Percentiles rank a stretch among this genome's conserved stretches.
These are phyloP conservation scores for Diaporthe sp. DNA, from an alignment of 2,329 filamentous ascomycete genomes.

Conservation along the genomic window DNA sequence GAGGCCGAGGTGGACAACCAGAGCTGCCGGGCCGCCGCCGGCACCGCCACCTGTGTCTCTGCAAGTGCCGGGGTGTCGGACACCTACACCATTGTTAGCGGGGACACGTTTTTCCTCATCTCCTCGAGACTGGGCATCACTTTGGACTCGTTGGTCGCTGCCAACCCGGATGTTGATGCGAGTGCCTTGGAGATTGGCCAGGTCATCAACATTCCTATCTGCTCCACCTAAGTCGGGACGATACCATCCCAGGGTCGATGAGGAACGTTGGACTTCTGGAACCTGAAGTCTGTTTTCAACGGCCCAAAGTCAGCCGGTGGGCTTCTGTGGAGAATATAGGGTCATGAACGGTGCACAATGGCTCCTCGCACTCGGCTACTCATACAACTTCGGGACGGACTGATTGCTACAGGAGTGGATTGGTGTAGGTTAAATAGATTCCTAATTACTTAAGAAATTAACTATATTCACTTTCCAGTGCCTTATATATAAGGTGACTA, in stretches of 20 bases:
- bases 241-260: no score
- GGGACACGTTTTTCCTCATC: constrained; percentile 27
- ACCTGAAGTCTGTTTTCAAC: neutral
- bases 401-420: neutral
- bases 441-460: neutral
- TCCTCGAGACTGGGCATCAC: constrained; percentile 25
- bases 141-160: constrained; percentile 21
- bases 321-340: neutral
- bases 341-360: neutral
- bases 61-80: neutral
- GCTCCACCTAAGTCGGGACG: neutral
- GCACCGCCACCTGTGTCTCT: constrained; percentile 16
- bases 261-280: neutral
- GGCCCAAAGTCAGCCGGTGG: neutral
- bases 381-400: neutral
- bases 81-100: constrained; percentile 1
- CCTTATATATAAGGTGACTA: neutral
- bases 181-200: constrained; percentile 16
- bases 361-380: neutral
- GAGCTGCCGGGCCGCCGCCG: constrained; percentile 10
- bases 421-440: neutral
- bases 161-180: constrained; percentile 7
- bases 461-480: neutral
- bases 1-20: constrained; percentile 20
- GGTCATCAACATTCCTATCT: constrained; percentile 28